Evolutionary conservation across 345 rosid species (phyloP).

Genomic region (Triadica sebifera): DNA sequence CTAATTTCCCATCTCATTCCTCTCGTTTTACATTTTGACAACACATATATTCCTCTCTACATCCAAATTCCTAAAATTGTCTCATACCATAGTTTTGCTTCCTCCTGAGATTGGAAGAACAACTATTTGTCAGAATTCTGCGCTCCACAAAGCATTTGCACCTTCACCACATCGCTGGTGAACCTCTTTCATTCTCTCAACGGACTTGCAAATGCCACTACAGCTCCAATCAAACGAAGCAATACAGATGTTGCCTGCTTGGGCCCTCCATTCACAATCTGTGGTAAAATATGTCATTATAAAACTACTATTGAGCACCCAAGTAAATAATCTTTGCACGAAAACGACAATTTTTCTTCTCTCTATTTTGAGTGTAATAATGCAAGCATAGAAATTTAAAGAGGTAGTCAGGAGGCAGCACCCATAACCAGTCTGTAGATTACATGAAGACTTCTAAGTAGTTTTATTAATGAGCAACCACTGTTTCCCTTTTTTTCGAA

Average conservation of each 20-base stretch:
- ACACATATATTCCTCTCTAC: constrained; percentile 13
- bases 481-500: neutral
- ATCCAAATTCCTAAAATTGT: neutral
- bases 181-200: constrained; percentile 82
- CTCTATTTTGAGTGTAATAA: neutral
- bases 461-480: neutral
- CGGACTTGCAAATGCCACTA: constrained; percentile 86
- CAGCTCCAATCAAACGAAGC: constrained; percentile 95
- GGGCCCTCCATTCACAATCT: constrained; percentile 98
- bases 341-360: neutral
- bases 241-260: constrained; percentile 83
- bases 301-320: neutral
- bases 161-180: constrained; percentile 92
- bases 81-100: constrained; percentile 10
- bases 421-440: neutral
- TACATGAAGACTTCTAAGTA: neutral
- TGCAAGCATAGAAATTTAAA: neutral
- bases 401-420: neutral
- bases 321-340: neutral
- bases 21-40: constrained; percentile 18
- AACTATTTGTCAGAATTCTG: constrained; percentile 45
- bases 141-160: constrained; percentile 63
- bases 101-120: constrained; percentile 40
- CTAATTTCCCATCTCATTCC: neutral
- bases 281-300: constrained; percentile 12